Percentiles rank a stretch among this genome's conserved stretches.
phyloP scores from a whole-genome alignment of 768 basidiomycete species.

The Russula olivacea region DNA sequence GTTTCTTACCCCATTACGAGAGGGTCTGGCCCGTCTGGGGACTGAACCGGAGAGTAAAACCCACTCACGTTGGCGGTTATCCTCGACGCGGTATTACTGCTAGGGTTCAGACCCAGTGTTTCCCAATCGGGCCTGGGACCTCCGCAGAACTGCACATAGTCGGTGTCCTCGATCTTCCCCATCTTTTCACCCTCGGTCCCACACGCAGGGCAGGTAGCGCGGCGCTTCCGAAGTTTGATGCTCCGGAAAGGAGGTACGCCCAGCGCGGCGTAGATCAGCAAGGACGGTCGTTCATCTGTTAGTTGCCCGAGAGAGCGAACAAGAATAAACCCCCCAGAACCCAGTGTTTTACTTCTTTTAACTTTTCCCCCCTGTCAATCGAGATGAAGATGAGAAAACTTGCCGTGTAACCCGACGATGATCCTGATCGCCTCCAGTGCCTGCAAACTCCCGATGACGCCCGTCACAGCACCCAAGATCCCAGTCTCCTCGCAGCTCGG shows the following conservation, averaged over 20 bases:
- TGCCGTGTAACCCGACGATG: conserved; percentile 61
- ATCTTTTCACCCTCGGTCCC: conserved; percentile 43
- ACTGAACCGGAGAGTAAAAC: not conserved
- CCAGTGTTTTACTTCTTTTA: not conserved
- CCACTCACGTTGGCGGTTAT: conserved; percentile 33
- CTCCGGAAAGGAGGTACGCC: conserved; percentile 67
- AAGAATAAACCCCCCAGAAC: too few species aligned
- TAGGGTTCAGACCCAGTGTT: conserved; percentile 40
- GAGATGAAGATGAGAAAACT: conserved; percentile 17
- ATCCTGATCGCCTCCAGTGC: conserved; percentile 85
- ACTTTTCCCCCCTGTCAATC: too few species aligned
- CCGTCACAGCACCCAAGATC: conserved; percentile 83
- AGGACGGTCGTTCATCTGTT: conserved; percentile 52
- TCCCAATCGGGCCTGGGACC: conserved; percentile 65
- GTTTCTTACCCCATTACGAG: not conserved
- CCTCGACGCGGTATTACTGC: conserved; percentile 15
- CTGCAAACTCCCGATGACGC: conserved; percentile 84
- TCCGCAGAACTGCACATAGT: conserved; percentile 87
- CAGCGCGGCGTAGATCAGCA: conserved; percentile 74
- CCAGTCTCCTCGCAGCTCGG: conserved; percentile 87
- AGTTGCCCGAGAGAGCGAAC: too few species aligned
- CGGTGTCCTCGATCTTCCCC: conserved; percentile 48
- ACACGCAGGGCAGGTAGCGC: conserved; percentile 71
- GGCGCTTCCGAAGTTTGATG: conserved; percentile 72
- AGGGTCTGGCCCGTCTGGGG: not conserved